Base-by-base conservation (phyloP, 352 stramenopile species). In the Phytophthora tentaculata region DNA sequence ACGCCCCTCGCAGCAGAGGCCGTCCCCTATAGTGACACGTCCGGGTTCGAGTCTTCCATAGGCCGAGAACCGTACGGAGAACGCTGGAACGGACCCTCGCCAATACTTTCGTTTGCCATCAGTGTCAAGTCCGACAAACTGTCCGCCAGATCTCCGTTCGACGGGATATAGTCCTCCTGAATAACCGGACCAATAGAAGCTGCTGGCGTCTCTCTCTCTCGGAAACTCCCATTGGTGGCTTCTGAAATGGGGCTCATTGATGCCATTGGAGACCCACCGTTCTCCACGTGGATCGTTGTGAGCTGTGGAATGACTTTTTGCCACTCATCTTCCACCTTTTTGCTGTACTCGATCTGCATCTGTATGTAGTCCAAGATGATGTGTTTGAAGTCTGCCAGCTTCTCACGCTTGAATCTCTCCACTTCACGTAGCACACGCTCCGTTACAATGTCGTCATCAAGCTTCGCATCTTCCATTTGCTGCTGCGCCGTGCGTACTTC, bases 281-380 rank as follows among this genome's bases (percentile, higher is more conserved):
- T 72, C 32, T 94, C 83, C 8, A 95, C 82, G 12, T 88, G 85
- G 28, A 96, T 96, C 61, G 83, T 63, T 3, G 79, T 71, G 0
- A 96, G 76, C 51, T 88, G 80, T 1, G 87, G 89, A 23, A 96
- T 88, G 10, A 95, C 83, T 28, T 82, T 69, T 55, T 84, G 77
- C 89, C 89, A 96, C 55, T 94, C 86, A 2, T 88, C 77, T 55
- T 96, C 89, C 23, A 95, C 90, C 74, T 94, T 89, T 64, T 97
- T 96, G 78, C 98, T 99, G 83, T 98, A 98, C 61, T 98, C 90
- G 63, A 99, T 98, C 74, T 99, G 95, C 73, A 98, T 89, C 56
- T 98, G 86, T 69, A 98, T 98, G 80, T 98, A 99, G 47, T 99
- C 94, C 63, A 99, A 79, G 16, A 99, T 93, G 56, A 98, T 98